phyloP scores from a whole-genome alignment of 306 rosid species.

The Vicia sativa region DNA sequence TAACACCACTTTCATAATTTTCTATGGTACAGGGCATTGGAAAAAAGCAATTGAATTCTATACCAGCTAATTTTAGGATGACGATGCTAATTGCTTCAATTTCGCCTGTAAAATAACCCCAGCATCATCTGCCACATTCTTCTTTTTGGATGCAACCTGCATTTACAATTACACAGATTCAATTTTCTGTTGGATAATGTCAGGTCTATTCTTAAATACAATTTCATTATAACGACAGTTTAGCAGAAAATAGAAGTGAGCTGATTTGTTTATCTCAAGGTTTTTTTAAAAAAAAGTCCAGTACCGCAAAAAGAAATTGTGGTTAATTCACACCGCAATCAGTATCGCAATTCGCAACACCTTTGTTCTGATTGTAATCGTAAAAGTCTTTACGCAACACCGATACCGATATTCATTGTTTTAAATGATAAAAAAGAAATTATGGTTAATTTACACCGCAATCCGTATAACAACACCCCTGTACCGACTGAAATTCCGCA shows the following conservation, averaged over 20 bases:
- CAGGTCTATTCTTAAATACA: background rate
- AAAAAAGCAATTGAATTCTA: constrained; percentile 28
- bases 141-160: constrained; percentile 93
- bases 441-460: too few species aligned
- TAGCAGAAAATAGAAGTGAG: background rate
- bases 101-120: constrained; percentile 73
- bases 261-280: too few species aligned
- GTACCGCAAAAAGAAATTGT: too few species aligned
- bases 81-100: constrained; percentile 69
- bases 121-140: constrained; percentile 69
- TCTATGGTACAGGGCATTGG: constrained; percentile 39
- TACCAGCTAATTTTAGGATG: constrained; percentile 41
- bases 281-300: too few species aligned
- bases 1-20: constrained; percentile 32
- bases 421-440: too few species aligned
- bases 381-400: too few species aligned
- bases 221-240: background rate
- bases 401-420: too few species aligned
- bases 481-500: too few species aligned
- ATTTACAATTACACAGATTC: constrained; percentile 35
- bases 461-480: too few species aligned
- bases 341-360: too few species aligned
- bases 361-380: too few species aligned
- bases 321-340: too few species aligned
- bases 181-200: constrained; percentile 4